Percentiles rank a stretch among this genome's conserved stretches.
Conservation (phyloP, 129 eudicot genomes). For the Flaveria brownii region DNA sequence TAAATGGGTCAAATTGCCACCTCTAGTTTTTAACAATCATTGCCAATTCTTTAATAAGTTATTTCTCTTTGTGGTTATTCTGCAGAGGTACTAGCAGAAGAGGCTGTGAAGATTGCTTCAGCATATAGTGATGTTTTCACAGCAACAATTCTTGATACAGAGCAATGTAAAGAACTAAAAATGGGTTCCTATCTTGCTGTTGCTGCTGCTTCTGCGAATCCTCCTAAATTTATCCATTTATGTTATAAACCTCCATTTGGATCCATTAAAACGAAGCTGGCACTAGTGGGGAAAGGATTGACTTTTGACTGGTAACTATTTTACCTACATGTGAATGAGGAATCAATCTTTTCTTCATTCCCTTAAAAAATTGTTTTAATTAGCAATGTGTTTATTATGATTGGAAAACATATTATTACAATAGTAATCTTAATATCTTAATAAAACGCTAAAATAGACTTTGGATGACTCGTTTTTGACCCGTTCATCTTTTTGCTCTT, state of each 20-base stretch:
- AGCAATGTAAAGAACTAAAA: conserved; percentile 90
- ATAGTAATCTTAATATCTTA: not conserved
- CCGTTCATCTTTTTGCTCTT: not conserved
- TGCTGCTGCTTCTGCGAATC: conserved; percentile 93
- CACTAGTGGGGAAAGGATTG: conserved; percentile 80
- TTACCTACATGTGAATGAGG: conserved; percentile 18
- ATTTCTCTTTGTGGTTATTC: conserved; percentile 18
- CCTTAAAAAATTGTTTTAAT: not conserved
- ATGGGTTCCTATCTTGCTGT: conserved; percentile 98
- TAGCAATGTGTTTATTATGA: not conserved
- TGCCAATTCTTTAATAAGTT: conserved; percentile 6
- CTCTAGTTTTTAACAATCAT: not conserved
- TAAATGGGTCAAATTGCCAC: not conserved
- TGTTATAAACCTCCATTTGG: conserved; percentile 76
- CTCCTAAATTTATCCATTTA: conserved; percentile 91
- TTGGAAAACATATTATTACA: not conserved
- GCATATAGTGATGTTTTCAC: conserved; percentile 74
- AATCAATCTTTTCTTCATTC: not conserved
- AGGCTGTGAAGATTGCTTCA: conserved; percentile 82
- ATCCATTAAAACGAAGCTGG: conserved; percentile 65
- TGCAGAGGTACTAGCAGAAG: conserved; percentile 79
- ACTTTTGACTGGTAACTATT: conserved; percentile 72
- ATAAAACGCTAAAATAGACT: not conserved
- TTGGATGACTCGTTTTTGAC: not conserved
- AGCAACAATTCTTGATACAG: conserved; percentile 66